Evolutionary conservation across 164 flowering plant genomes (phyloP).

Genomic region (Aristolochia californica): DNA sequence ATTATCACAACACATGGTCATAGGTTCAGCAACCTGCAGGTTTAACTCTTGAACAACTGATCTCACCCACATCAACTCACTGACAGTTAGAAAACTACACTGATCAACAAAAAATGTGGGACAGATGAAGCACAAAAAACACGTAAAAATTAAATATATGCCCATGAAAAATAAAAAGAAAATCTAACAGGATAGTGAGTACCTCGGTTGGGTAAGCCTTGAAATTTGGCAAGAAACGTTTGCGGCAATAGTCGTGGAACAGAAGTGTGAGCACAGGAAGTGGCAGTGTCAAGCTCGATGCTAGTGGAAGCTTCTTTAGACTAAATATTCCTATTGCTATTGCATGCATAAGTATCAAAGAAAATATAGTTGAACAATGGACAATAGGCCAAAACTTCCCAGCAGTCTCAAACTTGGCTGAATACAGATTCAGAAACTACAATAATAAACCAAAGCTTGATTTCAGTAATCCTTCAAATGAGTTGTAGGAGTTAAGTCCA

Average conservation of each 20-base stretch:
- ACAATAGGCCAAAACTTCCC: conserved; percentile 90
- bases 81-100: too few relatives aligned
- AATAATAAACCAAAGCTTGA: conserved; percentile 5
- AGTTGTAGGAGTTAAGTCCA: neutral
- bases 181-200: conserved; percentile 2
- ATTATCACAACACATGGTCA: too few relatives aligned
- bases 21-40: too few relatives aligned
- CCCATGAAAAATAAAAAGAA: too few relatives aligned
- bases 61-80: too few relatives aligned
- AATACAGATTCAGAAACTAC: conserved; percentile 81
- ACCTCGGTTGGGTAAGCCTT: conserved; percentile 70
- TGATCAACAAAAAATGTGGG: too few relatives aligned
- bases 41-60: too few relatives aligned
- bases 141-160: too few relatives aligned
- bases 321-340: conserved; percentile 88
- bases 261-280: conserved; percentile 66
- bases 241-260: conserved; percentile 74
- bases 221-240: conserved; percentile 74
- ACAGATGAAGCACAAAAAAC: too few relatives aligned
- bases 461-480: neutral
- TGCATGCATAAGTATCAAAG: conserved; percentile 70
- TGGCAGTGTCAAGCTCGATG: conserved; percentile 61
- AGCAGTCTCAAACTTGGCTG: conserved; percentile 61
- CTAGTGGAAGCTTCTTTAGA: conserved; percentile 73
- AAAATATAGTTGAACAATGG: conserved; percentile 64